These are phyloP conservation scores for Suillus sp. DNA, from an alignment of 768 basidiomycete genomes.

Conservation along the genomic window DNA sequence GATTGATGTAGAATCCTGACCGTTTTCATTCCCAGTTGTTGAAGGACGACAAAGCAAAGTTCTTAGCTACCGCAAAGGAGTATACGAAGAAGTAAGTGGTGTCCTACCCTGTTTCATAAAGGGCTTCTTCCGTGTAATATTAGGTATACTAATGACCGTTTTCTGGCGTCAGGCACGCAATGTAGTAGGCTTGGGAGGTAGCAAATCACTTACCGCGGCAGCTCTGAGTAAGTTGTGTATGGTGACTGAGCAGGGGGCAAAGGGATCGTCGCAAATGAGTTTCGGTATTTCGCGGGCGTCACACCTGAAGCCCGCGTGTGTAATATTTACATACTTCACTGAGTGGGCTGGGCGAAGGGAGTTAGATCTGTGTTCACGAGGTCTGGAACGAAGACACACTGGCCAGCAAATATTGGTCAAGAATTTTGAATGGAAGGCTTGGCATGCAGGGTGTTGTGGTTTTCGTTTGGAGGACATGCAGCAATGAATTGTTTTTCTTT, in stretches of 20 bases:
- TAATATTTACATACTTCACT: background rate
- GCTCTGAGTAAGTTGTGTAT: background rate
- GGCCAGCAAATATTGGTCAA: background rate
- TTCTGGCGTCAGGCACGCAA: background rate
- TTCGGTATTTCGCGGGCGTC: constrained; percentile 6
- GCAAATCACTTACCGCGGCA: background rate
- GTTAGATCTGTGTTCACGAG: background rate
- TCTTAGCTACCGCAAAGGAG: constrained; percentile 77
- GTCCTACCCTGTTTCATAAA: constrained; percentile 1
- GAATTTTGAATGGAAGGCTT: background rate
- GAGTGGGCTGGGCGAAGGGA: constrained; percentile 3
- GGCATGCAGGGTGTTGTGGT: background rate
- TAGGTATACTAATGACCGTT: background rate
- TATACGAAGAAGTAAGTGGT: constrained; percentile 76
- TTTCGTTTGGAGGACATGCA: background rate
- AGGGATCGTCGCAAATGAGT: background rate
- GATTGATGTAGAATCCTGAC: constrained; percentile 10
- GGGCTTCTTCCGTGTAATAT: constrained; percentile 12
- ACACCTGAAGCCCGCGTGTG: constrained; percentile 1
- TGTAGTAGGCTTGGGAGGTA: background rate
- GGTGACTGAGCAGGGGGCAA: background rate
- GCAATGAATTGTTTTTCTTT: background rate
- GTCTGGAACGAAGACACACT: background rate
- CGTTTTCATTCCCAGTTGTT: constrained; percentile 49
- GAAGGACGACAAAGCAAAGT: constrained; percentile 77